These are phyloP conservation scores for Phascolomyces articulosus DNA, from an alignment of 371 early-diverging fungal species.

Conservation along the genomic window DNA sequence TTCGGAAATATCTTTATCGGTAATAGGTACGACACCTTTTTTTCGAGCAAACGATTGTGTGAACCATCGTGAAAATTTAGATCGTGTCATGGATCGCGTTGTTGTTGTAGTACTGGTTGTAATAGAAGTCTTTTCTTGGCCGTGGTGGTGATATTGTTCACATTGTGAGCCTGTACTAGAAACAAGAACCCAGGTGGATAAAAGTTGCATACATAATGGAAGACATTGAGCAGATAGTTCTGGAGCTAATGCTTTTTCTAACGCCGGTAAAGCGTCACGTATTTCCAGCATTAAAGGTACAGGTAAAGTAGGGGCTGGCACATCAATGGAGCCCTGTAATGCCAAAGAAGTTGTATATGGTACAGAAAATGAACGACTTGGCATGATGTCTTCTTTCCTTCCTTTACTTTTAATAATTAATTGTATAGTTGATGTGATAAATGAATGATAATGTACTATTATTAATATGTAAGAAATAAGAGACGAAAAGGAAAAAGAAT, in stretches of 20 bases:
- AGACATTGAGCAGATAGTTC: slow-evolving; percentile 8
- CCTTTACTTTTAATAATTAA: not conserved
- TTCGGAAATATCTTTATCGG: slow-evolving; percentile 13
- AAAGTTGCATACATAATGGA: slow-evolving; percentile 14
- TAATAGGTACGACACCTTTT: slow-evolving; percentile 1
- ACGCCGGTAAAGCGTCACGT: slow-evolving; percentile 10
- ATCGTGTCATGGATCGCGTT: slow-evolving; percentile 8
- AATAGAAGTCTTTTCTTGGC: not conserved
- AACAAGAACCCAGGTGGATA: slow-evolving; percentile 8
- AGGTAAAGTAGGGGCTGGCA: not conserved
- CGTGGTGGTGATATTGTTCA: not conserved
- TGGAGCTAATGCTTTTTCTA: slow-evolving; percentile 7
- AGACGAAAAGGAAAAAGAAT: not conserved
- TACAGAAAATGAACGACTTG: slow-evolving; percentile 9
- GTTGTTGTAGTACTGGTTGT: too few relatives aligned
- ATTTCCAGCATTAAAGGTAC: slow-evolving; percentile 4
- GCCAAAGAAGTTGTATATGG: not conserved
- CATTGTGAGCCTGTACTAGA: not conserved
- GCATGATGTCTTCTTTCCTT: not conserved
- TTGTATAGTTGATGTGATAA: too few relatives aligned
- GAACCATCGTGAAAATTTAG: slow-evolving; percentile 7
- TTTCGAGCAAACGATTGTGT: slow-evolving; percentile 7
- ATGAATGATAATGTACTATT: too few relatives aligned
- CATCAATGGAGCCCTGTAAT: not conserved
- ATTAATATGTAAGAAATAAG: too few relatives aligned